phyloP scores from a whole-genome alignment of 169 alveolate genomes.

The Plasmodium yoelii region DNA sequence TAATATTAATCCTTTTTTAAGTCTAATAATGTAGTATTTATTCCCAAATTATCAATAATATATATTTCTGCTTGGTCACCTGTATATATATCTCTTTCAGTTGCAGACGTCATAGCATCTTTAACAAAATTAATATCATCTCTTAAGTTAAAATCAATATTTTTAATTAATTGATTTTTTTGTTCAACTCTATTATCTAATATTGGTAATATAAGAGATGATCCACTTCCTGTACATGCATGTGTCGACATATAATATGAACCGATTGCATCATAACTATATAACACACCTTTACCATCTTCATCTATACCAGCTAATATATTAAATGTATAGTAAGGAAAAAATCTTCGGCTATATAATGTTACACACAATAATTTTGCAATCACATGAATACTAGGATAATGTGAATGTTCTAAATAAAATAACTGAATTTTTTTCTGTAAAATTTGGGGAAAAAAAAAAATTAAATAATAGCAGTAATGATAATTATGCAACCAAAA shows the following conservation, averaged over 20 bases:
- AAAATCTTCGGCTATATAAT: slow-evolving; percentile 93
- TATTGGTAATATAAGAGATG: slow-evolving; percentile 90
- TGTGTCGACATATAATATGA: slow-evolving; percentile 90
- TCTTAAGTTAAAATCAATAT: slow-evolving; percentile 66
- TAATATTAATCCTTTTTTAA: slow-evolving; percentile 57
- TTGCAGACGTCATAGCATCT: slow-evolving; percentile 93
- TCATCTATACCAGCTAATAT: slow-evolving; percentile 91
- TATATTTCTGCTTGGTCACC: slow-evolving; percentile 91
- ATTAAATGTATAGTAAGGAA: slow-evolving; percentile 95
- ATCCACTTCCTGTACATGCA: slow-evolving; percentile 94
- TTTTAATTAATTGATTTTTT: slow-evolving; percentile 84
- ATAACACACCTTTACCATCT: slow-evolving; percentile 86
- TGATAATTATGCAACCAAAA: neutral
- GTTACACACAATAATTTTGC: slow-evolving; percentile 93
- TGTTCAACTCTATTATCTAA: slow-evolving; percentile 89
- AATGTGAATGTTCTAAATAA: slow-evolving; percentile 86
- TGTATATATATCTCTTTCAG: slow-evolving; percentile 95
- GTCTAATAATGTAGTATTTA: slow-evolving; percentile 51
- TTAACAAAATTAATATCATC: slow-evolving; percentile 90
- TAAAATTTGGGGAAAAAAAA: slow-evolving; percentile 18
- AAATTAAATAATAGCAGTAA: neutral
- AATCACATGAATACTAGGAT: slow-evolving; percentile 90
- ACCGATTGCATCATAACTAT: slow-evolving; percentile 95
- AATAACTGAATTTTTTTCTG: slow-evolving; percentile 91
- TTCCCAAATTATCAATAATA: slow-evolving; percentile 80